These are phyloP conservation scores for Vinca major DNA, from an alignment of 305 asterid genomes.

Conservation along the genomic window DNA sequence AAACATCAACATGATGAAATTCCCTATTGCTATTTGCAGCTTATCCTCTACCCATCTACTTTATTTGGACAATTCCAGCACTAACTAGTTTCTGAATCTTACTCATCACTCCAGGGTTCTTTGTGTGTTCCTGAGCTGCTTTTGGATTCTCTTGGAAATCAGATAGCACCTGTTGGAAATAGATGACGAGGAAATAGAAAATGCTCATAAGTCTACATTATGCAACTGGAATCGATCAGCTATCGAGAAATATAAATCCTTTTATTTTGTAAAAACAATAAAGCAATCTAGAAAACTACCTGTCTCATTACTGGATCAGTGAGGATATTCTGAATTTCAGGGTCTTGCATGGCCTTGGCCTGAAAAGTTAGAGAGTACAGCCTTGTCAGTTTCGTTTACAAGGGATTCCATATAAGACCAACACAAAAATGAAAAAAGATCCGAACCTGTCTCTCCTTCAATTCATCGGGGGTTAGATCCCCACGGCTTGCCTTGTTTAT, in stretches of 20 bases:
- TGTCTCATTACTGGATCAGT: conserved; percentile 93
- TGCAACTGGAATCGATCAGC: not conserved
- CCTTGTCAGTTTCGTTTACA: not conserved
- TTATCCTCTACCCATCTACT: conserved; percentile 16
- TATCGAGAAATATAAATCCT: not conserved
- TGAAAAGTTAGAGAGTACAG: conserved; percentile 16
- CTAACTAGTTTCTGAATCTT: conserved; percentile 74
- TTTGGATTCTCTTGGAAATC: conserved; percentile 79
- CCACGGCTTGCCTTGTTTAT: conserved; percentile 85
- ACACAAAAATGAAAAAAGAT: not conserved
- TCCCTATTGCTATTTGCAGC: not conserved
- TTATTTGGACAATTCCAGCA: conserved; percentile 79
- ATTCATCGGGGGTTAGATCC: conserved; percentile 76
- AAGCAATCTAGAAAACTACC: conserved; percentile 27
- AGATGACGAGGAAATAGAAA: not conserved
- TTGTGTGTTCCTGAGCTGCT: conserved; percentile 70
- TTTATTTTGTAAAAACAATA: not conserved
- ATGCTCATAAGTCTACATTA: not conserved
- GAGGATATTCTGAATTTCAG: conserved; percentile 78
- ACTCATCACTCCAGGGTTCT: conserved; percentile 73
- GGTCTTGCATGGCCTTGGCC: conserved; percentile 94
- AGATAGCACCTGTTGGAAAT: conserved; percentile 36
- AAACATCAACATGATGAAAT: not conserved
- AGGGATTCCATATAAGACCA: not conserved
- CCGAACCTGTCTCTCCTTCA: conserved; percentile 93